Evolutionary conservation across 2,329 filamentous ascomycete genomes (phyloP).

Genomic region (Calonectria hawksworthii): DNA sequence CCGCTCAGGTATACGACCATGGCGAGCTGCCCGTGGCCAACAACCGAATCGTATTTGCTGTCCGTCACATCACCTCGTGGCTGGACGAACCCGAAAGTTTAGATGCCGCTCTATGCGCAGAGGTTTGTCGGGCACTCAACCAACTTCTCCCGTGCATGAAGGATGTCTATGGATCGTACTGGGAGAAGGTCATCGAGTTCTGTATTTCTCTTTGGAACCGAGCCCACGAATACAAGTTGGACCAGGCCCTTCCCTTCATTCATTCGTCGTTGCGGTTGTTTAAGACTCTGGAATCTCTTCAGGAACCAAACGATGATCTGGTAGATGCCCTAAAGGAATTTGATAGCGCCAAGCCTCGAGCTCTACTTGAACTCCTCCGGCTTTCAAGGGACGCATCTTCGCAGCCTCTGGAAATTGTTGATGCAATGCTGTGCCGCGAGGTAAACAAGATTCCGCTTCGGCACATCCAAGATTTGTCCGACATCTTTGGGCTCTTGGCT

Average conservation of each 20-base stretch:
- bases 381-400: conserved; percentile 61
- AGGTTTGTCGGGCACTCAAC: conserved; percentile 70
- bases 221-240: conserved; percentile 56
- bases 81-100: conserved; percentile 66
- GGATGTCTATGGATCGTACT: conserved; percentile 90
- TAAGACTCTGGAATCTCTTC: conserved; percentile 71
- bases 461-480: conserved; percentile 73
- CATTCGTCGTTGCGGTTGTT: conserved; percentile 82
- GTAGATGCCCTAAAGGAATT: conserved; percentile 78
- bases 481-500: conserved; percentile 82
- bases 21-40: conserved; percentile 70
- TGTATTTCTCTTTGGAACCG: conserved; percentile 71
- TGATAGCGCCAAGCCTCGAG: conserved; percentile 67
- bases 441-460: conserved; percentile 74
- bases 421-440: conserved; percentile 79
- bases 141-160: conserved; percentile 79
- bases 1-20: conserved; percentile 64
- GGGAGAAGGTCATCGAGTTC: conserved; percentile 76
- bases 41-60: conserved; percentile 84
- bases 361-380: conserved; percentile 75
- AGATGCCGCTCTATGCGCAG: conserved; percentile 59
- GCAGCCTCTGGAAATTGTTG: conserved; percentile 81
- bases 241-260: conserved; percentile 72
- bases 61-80: conserved; percentile 83
- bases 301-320: conserved; percentile 88